Conservation (phyloP, 768 basidiomycete species). For the Strobilomyces echinocephalus region DNA sequence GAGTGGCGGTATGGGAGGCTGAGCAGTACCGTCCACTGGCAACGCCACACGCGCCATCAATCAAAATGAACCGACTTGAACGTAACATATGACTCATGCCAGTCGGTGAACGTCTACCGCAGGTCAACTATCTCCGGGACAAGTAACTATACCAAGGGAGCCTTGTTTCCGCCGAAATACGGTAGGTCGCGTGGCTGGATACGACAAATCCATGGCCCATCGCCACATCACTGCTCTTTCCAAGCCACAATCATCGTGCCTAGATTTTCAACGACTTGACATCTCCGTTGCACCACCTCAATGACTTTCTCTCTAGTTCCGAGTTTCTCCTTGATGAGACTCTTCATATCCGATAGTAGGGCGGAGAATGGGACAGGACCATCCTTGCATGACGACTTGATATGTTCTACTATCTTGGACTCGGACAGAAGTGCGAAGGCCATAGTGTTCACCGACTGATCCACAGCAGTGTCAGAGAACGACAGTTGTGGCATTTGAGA, state of each 20-base stretch:
- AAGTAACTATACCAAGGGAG: background rate
- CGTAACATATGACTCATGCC: background rate
- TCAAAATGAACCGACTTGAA: conserved; percentile 3
- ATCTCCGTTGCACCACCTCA: conserved; percentile 70
- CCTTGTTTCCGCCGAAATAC: background rate
- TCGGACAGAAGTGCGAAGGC: conserved; percentile 72
- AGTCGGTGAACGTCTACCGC: background rate
- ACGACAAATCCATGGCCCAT: background rate
- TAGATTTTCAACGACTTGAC: conserved; percentile 53
- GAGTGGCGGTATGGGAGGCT: conserved; percentile 22
- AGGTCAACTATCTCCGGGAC: background rate
- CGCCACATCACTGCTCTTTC: conserved; percentile 21
- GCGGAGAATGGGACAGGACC: conserved; percentile 34
- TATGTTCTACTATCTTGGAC: conserved; percentile 58
- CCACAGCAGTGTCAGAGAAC: conserved; percentile 33
- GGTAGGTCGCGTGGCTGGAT: background rate
- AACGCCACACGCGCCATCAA: conserved; percentile 27
- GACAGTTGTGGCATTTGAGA: conserved; percentile 41
- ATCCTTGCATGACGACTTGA: conserved; percentile 37
- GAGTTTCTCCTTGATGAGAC: conserved; percentile 32
- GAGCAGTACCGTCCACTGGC: conserved; percentile 6
- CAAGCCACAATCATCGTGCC: conserved; percentile 22
- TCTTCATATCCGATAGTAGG: conserved; percentile 22
- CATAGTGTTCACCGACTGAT: conserved; percentile 30
- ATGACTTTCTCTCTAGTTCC: conserved; percentile 73